phyloP scores from a whole-genome alignment of 805 yeast genomes.

The Candida rishiriensis region DNA sequence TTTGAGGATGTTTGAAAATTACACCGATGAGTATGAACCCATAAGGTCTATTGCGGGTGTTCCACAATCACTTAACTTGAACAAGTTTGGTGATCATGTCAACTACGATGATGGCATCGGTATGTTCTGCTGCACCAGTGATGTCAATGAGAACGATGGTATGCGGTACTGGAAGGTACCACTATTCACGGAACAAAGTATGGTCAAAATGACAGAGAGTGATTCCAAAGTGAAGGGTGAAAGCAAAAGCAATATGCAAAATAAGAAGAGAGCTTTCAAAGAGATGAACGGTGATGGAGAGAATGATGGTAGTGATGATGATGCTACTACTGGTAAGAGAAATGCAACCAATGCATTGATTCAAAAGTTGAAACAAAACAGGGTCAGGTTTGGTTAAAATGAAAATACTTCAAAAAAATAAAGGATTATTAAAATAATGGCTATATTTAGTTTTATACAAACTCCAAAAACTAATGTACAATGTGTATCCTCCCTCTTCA shows the following conservation, averaged over 20 bases:
- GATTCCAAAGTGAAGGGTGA: slow-evolving; percentile 14
- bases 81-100: slow-evolving; percentile 2
- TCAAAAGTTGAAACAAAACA: slow-evolving; percentile 12
- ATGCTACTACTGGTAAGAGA: background rate
- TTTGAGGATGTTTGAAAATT: slow-evolving; percentile 29
- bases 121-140: slow-evolving; percentile 12
- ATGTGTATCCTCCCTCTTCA: slow-evolving; percentile 2
- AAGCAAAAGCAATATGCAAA: background rate
- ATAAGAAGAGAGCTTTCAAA: background rate
- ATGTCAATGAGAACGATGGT: slow-evolving; percentile 5
- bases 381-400: slow-evolving; percentile 16
- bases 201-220: slow-evolving; percentile 23
- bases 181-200: slow-evolving; percentile 29
- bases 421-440: background rate
- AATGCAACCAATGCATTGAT: slow-evolving; percentile 7
- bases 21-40: slow-evolving; percentile 35
- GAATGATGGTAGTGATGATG: slow-evolving; percentile 9
- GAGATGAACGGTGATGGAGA: slow-evolving; percentile 4
- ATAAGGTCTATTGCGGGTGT: slow-evolving; percentile 27
- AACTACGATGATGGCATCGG: slow-evolving; percentile 18
- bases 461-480: no score
- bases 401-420: background rate
- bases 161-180: slow-evolving; percentile 34
- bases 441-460: background rate
- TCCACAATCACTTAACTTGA: slow-evolving; percentile 4